A percentile compares a stretch with the other conserved stretches of the same genome.
Conservation (phyloP, 495 filamentous ascomycete species). For the Hypoxylon lienhwacheense region DNA sequence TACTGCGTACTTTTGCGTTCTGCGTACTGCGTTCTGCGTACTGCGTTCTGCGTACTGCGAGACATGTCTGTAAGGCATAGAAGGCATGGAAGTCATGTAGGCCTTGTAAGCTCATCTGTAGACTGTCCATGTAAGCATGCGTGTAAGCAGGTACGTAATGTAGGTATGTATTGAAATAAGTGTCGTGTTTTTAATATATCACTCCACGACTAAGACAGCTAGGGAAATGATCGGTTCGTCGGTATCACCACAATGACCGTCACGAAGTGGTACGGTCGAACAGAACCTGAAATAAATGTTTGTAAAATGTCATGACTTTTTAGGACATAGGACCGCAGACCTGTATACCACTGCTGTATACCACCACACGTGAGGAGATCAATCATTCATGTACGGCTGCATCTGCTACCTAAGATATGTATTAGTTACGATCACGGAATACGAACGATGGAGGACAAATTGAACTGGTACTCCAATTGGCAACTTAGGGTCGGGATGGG, state of each 20-base stretch:
- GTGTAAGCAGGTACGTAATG: constrained; percentile 10
- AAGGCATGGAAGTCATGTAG: too few relatives aligned
- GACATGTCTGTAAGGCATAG: too few relatives aligned
- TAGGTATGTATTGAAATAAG: constrained; percentile 16
- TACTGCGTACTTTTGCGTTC: too few relatives aligned
- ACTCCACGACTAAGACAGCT: constrained; percentile 16
- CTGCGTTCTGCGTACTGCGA: too few relatives aligned
- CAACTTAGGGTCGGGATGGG: constrained; percentile 11
- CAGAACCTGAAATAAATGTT: constrained; percentile 15
- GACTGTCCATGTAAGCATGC: too few relatives aligned
- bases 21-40: too few relatives aligned
- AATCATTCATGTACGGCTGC: constrained; percentile 7
- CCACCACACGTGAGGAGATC: constrained; percentile 32
- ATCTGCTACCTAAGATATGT: constrained; percentile 13
- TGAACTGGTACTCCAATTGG: background rate
- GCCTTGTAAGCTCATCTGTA: too few relatives aligned
- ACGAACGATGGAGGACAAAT: constrained; percentile 9
- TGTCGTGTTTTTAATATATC: constrained; percentile 27
- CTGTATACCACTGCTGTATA: constrained; percentile 21
- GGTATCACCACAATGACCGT: constrained; percentile 16
- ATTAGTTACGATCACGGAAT: constrained; percentile 31
- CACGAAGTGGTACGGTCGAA: constrained; percentile 9
- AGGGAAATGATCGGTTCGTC: constrained; percentile 30
- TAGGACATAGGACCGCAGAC: background rate
- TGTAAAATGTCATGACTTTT: constrained; percentile 13